Percentiles rank a stretch among this genome's conserved stretches.
Evolutionary conservation across 768 basidiomycete species (phyloP).

Genomic region (Tylopilus intermedius): DNA sequence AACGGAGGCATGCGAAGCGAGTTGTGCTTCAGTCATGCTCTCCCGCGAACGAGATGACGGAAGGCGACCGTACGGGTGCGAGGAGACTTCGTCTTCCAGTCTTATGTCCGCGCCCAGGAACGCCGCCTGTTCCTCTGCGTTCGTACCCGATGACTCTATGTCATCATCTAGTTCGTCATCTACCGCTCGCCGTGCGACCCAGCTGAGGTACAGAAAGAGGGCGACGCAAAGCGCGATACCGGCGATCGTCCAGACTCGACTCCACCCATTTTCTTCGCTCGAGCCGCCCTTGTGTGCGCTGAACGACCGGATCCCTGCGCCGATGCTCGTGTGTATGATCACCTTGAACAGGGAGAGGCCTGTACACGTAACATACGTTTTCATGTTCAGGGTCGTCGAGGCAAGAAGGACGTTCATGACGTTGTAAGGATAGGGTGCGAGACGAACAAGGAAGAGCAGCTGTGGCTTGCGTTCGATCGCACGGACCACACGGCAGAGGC

Average conservation of each 20-base stretch:
- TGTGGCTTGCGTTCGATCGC: slow-evolving; percentile 86
- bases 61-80: slow-evolving; percentile 18
- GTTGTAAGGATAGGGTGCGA: slow-evolving; percentile 91
- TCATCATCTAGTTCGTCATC: slow-evolving; percentile 51
- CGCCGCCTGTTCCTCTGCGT: slow-evolving; percentile 49
- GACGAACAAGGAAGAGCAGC: slow-evolving; percentile 84
- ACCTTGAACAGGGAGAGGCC: slow-evolving; percentile 84
- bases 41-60: slow-evolving; percentile 17
- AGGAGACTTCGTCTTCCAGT: slow-evolving; percentile 20
- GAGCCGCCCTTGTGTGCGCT: slow-evolving; percentile 47
- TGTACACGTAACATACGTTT: slow-evolving; percentile 76
- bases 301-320: slow-evolving; percentile 82
- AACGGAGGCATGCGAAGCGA: slow-evolving; percentile 18
- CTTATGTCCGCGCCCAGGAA: slow-evolving; percentile 40
- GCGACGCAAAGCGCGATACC: slow-evolving; percentile 69
- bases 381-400: slow-evolving; percentile 72
- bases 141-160: slow-evolving; percentile 19
- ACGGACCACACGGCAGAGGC: slow-evolving; percentile 74
- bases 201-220: slow-evolving; percentile 75
- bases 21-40: slow-evolving; percentile 48
- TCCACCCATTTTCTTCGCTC: slow-evolving; percentile 37
- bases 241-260: slow-evolving; percentile 56
- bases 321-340: slow-evolving; percentile 85
- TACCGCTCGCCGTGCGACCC: slow-evolving; percentile 69
- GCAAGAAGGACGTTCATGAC: slow-evolving; percentile 94